phyloP scores from a whole-genome alignment of 1,284 basidiomycete genomes.

The Ganoderma multipileum region DNA sequence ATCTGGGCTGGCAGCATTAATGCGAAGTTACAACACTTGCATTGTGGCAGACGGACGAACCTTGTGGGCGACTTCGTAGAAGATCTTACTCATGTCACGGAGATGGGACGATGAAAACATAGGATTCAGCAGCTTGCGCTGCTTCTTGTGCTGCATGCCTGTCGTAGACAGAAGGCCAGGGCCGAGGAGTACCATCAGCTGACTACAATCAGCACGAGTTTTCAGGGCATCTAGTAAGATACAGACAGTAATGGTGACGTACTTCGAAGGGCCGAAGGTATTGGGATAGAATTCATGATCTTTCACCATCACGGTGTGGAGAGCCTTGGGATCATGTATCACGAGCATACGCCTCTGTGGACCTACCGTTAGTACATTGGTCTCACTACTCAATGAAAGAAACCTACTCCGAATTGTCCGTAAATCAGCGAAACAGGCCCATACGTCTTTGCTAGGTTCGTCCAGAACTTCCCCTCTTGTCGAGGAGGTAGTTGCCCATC shows the following conservation, averaged over 20 bases:
- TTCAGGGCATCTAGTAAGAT: not conserved
- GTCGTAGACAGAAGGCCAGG: not conserved
- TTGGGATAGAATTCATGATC: constrained; percentile 8
- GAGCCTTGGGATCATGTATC: constrained; percentile 11
- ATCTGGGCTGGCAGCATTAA: not conserved
- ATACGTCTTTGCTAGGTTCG: constrained; percentile 19
- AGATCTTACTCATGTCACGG: constrained; percentile 6
- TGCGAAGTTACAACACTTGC: not conserved
- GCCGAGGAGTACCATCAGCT: constrained; percentile 4
- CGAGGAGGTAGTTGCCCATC: not conserved
- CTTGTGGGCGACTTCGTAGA: constrained; percentile 9
- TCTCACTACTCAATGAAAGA: not conserved
- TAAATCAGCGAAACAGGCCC: constrained; percentile 28
- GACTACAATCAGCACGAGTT: not conserved
- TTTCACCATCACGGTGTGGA: constrained; percentile 15
- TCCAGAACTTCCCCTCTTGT: not conserved
- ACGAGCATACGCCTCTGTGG: constrained; percentile 8
- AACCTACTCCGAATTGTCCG: constrained; percentile 27
- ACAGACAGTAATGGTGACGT: not conserved
- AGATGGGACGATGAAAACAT: constrained; percentile 6
- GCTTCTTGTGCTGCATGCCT: constrained; percentile 9
- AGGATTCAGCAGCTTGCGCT: constrained; percentile 4
- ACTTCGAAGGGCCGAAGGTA: not conserved
- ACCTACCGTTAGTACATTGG: not conserved
- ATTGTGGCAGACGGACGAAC: not conserved